Evolutionary conservation across 129 eudicot genomes (phyloP).

Genomic region (Tanacetum coccineum): DNA sequence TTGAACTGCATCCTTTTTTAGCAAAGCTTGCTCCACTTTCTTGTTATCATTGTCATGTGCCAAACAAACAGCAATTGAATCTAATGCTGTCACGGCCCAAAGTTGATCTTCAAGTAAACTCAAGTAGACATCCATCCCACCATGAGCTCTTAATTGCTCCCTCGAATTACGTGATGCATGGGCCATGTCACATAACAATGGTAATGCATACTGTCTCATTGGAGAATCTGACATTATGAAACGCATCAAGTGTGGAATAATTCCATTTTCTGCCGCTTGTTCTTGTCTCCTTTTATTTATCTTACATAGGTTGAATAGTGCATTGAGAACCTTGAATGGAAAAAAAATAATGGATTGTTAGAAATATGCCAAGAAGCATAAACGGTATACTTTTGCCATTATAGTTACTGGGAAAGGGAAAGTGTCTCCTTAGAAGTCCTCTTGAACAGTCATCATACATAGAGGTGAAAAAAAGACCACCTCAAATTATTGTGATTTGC

Average conservation of each 20-base stretch:
- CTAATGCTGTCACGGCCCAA: constrained; percentile 96
- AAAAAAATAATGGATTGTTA: constrained; percentile 11
- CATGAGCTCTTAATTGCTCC: constrained; percentile 94
- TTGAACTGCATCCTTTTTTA: constrained; percentile 86
- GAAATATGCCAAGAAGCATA: constrained; percentile 8
- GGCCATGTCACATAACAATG: constrained; percentile 94
- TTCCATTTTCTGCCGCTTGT: constrained; percentile 98
- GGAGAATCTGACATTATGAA: constrained; percentile 90
- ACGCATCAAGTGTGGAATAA: constrained; percentile 90
- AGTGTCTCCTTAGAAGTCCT: constrained; percentile 4
- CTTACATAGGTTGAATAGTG: constrained; percentile 93
- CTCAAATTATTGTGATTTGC: neutral
- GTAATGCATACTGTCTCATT: constrained; percentile 74
- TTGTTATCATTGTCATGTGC: constrained; percentile 92
- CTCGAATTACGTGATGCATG: constrained; percentile 94
- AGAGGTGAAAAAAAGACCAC: neutral
- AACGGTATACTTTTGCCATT: neutral
- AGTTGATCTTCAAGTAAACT: constrained; percentile 91
- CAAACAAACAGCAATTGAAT: constrained; percentile 90
- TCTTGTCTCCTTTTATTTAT: constrained; percentile 97
- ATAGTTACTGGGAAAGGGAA: neutral
- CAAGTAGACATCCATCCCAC: constrained; percentile 93
- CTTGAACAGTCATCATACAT: neutral
- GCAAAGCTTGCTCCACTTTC: constrained; percentile 91
- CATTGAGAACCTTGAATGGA: constrained; percentile 78